phyloP scores from a whole-genome alignment of 2,329 filamentous ascomycete genomes.

The Fusarium nygamai region DNA sequence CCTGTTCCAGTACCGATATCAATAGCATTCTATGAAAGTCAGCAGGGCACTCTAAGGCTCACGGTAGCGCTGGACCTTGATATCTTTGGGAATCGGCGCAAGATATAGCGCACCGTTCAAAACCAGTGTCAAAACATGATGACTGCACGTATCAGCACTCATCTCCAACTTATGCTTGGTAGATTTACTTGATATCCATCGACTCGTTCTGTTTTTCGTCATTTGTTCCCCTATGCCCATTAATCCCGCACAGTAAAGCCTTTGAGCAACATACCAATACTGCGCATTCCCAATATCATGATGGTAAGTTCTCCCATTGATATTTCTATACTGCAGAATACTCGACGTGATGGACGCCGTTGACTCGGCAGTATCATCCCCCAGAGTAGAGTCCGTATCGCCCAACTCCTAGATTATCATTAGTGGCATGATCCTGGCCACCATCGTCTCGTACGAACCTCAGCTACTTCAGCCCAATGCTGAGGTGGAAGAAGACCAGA shows the following conservation, averaged over 20 bases:
- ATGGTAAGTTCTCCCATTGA: constrained; percentile 25
- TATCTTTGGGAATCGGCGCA: constrained; percentile 12
- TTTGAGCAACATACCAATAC: constrained; percentile 5
- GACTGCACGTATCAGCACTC: neutral
- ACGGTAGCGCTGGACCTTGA: neutral
- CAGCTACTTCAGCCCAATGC: constrained; percentile 27
- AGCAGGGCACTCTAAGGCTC: accelerated
- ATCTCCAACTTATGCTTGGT: accelerated
- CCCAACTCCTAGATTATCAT: neutral
- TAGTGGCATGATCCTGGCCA: neutral
- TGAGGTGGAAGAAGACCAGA: constrained; percentile 21
- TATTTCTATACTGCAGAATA: constrained; percentile 29
- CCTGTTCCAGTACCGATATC: constrained; percentile 33
- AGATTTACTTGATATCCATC: constrained; percentile 30
- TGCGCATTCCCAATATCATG: constrained; percentile 25
- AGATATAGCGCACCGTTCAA: constrained; percentile 11
- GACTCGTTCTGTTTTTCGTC: constrained; percentile 34
- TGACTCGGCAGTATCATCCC: neutral
- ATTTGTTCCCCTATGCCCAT: constrained; percentile 13
- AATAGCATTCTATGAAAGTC: neutral
- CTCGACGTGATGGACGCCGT: constrained; percentile 23
- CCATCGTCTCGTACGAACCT: neutral
- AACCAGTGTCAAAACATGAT: constrained; percentile 29
- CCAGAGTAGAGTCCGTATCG: constrained; percentile 18
- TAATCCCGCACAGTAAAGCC: accelerated